Evolutionary conservation across 148 eudicot genomes (phyloP).

Genomic region (Bassia scoparia): DNA sequence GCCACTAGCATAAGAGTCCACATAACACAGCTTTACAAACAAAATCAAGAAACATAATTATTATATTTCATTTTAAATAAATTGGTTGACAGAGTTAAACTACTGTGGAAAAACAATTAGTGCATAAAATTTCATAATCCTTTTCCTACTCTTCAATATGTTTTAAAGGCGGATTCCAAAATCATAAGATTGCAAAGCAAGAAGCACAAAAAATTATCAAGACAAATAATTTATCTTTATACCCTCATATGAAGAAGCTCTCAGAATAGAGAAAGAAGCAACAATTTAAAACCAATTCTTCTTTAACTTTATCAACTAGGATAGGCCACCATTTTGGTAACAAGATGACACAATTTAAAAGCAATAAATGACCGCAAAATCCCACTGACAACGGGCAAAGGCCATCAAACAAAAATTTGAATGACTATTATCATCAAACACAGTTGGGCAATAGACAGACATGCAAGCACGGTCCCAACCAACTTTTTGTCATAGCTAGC

Average conservation of each 20-base stretch:
- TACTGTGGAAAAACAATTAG: background rate
- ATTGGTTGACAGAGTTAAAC: background rate
- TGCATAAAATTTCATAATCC: background rate
- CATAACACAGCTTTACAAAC: no score
- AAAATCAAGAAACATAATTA: no score
- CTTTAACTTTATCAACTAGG: background rate
- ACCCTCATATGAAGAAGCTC: background rate
- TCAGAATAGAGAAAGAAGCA: background rate
- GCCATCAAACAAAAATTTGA: background rate
- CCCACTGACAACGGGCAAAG: background rate
- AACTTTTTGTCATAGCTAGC: background rate
- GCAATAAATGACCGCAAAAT: background rate
- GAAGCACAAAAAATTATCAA: background rate
- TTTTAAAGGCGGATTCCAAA: background rate
- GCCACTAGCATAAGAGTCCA: no score
- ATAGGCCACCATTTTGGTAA: background rate
- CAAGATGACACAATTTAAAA: background rate
- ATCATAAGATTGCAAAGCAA: background rate
- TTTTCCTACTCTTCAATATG: background rate
- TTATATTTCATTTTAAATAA: no score
- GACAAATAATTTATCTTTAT: background rate
- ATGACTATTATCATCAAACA: background rate
- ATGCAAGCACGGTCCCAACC: conserved; percentile 9
- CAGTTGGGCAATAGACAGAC: background rate
- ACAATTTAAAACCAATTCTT: background rate